Percentiles rank a stretch among this genome's conserved stretches.
phyloP scores from a whole-genome alignment of 1,139 yeast species.

The Yamadazyma conglobata region DNA sequence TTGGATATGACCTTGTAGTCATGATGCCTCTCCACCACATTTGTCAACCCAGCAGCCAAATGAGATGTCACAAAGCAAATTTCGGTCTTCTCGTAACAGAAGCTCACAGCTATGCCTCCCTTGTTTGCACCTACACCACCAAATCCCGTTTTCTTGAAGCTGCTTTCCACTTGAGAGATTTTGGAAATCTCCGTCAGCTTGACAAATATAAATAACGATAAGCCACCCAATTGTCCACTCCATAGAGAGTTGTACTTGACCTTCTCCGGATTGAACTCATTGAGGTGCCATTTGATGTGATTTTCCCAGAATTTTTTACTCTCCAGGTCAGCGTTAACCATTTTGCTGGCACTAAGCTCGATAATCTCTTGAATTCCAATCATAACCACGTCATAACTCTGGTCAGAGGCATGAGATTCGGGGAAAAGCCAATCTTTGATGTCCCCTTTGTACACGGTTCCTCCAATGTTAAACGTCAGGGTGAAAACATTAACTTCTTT shows the following conservation, averaged over 20 bases:
- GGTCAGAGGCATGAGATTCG: constrained; percentile 6
- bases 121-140: constrained; percentile 96
- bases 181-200: constrained; percentile 47
- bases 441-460: constrained; percentile 50
- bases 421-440: constrained; percentile 62
- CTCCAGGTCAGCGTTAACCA: constrained; percentile 74
- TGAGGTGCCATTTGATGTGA: constrained; percentile 56
- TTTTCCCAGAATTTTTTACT: constrained; percentile 78
- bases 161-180: constrained; percentile 67
- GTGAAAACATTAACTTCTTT: constrained; percentile 54
- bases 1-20: constrained; percentile 71
- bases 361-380: constrained; percentile 92
- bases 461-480: constrained; percentile 73
- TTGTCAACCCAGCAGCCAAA: constrained; percentile 82
- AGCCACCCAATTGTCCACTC: constrained; percentile 90
- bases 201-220: constrained; percentile 72
- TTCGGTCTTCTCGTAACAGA: constrained; percentile 69
- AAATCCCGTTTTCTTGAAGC: constrained; percentile 86
- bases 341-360: constrained; percentile 86
- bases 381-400: constrained; percentile 62
- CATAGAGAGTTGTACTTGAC: constrained; percentile 67
- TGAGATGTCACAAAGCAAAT: constrained; percentile 85
- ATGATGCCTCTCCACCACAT: constrained; percentile 76
- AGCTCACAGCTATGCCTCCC: constrained; percentile 87
- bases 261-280: constrained; percentile 29